Evolutionary conservation across 495 filamentous ascomycete genomes (phyloP), one percentile per base, ranked within the genome.

Genomic region (Podospora tetraspora): DNA sequence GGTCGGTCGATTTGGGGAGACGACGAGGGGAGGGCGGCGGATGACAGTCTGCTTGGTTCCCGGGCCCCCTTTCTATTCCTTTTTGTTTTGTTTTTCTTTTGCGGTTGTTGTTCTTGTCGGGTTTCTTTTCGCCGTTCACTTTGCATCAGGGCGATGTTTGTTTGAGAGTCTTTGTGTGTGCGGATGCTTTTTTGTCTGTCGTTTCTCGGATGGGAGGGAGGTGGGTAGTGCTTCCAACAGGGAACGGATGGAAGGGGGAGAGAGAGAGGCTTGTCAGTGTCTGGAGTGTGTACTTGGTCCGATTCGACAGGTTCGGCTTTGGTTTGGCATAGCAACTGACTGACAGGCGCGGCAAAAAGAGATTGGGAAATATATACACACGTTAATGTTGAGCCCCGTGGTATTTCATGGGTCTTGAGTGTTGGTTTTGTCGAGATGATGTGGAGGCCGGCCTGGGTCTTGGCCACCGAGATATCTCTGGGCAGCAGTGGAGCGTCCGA

Each of bases 61-160:
- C 27, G 27, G 21, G 21, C 27, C 59, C 24, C 59, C 27, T 27
- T 21, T 60, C 24, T 24, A 25, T 60, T 60, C 22, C 22, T 60
- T 60, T 60, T 60, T 23, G 19, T 27, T 27, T 59, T 24, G 0
- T 29, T 60, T 25, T 24, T 29, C 59, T 24, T 29, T 60, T 60
- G 24, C 59, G 59, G 59, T 24, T 29, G 59, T 24, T 60, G 59
- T 24, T 27, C 12, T 24, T 60, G 34, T 43, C 22, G 7, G n/a
- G 57, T 59, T 24, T 59, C 4, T 19, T 25, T 60, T 27, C 13
- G 59, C 24, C 43, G 3, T 52, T 52, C 43, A 52, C 43, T 52
- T n/a, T 52, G 43, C 27, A 60, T 60, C 23, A 29, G 16, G n/a
- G 25, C 13, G 64, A 25, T 65, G 37, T 57, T 68, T 52, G 59